Evolutionary conservation across 2,329 filamentous ascomycete genomes (phyloP).

Genomic region (Karstenula rhodostoma): DNA sequence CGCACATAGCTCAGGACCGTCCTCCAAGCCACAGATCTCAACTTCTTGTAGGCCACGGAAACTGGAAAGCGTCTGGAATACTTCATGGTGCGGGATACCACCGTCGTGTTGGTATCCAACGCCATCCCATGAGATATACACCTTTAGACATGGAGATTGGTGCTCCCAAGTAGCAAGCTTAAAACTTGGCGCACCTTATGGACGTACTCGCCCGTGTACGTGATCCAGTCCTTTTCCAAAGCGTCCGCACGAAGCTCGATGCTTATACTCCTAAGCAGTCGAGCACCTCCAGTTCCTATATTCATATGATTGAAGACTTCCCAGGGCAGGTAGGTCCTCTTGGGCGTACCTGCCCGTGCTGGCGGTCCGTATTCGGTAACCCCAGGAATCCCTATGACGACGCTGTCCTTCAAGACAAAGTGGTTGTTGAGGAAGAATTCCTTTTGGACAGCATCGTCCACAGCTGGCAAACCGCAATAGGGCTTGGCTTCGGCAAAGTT

Average conservation of each 20-base stretch:
- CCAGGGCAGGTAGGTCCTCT: background rate
- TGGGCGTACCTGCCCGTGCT: too few species aligned
- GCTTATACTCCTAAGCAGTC: background rate
- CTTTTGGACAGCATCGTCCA: background rate
- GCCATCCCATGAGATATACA: background rate
- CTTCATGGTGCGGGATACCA: background rate
- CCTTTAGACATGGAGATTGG: background rate
- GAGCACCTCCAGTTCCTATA: background rate
- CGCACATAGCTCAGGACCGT: too few species aligned
- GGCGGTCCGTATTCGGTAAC: too few species aligned
- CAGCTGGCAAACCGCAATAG: background rate
- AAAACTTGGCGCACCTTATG: background rate
- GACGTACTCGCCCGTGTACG: background rate
- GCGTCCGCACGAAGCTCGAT: background rate
- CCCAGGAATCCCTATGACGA: too few species aligned
- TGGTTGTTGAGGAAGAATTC: background rate
- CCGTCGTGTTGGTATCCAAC: background rate
- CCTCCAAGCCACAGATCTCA: too few species aligned
- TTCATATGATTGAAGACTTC: background rate
- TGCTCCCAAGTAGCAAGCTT: background rate
- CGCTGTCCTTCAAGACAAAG: background rate
- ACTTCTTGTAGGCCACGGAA: background rate
- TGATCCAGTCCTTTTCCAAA: background rate
- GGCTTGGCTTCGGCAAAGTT: background rate
- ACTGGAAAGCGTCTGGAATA: background rate